phyloP scores from a whole-genome alignment of 2,329 filamentous ascomycete species.

The Colletotrichum sp. region DNA sequence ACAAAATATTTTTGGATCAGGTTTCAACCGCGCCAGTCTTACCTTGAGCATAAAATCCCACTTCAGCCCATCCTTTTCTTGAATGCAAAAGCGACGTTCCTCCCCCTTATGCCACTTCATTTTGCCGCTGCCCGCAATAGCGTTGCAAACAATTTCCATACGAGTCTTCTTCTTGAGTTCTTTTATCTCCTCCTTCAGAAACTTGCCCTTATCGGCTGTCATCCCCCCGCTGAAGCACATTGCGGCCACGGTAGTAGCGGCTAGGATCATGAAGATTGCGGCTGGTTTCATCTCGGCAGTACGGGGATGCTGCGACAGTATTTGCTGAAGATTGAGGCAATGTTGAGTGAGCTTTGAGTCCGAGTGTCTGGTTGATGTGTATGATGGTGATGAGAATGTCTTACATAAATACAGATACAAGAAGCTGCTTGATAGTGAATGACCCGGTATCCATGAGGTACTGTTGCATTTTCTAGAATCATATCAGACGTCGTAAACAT shows the following conservation, averaged over 20 bases:
- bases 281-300: neutral
- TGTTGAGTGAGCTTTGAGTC: neutral
- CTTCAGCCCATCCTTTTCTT: neutral
- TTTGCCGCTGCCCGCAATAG: neutral
- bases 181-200: neutral
- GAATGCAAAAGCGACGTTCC: neutral
- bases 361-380: neutral
- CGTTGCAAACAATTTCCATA: neutral
- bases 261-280: neutral
- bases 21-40: neutral
- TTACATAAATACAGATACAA: neutral
- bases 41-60: neutral
- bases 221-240: neutral
- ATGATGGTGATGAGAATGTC: neutral
- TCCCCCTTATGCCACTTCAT: neutral
- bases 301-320: neutral
- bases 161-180: neutral
- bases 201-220: neutral
- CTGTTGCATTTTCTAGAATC: neutral
- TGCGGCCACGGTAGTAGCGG: neutral
- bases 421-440: neutral
- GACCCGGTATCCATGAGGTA: neutral
- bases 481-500: neutral
- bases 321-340: neutral
- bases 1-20: neutral